Evolutionary conservation across 169 alveolate genomes (phyloP).

Genomic region (Plasmodium gallinaceum): DNA sequence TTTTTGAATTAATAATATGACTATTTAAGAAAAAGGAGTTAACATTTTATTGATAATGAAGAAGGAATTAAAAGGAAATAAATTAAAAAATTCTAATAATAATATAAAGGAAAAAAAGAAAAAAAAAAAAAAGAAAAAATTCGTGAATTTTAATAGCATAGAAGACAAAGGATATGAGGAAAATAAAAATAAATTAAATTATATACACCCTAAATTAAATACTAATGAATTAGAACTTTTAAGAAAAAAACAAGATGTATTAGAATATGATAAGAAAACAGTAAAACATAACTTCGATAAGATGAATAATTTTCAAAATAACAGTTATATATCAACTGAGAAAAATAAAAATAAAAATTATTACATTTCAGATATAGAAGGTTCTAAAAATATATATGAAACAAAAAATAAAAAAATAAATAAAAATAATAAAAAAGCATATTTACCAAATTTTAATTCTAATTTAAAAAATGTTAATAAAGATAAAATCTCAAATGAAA

Average conservation of each 20-base stretch:
- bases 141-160: background rate
- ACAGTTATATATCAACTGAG: background rate
- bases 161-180: background rate
- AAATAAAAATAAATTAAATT: constrained; percentile 8
- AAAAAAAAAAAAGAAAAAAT: constrained; percentile 20
- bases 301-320: constrained; percentile 17
- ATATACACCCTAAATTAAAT: background rate
- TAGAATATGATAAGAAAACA: background rate
- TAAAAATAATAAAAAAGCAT: constrained; percentile 4
- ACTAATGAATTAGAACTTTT: background rate
- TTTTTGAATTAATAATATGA: no score
- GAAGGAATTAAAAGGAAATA: constrained; percentile 34
- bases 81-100: constrained; percentile 24
- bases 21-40: background rate
- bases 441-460: background rate
- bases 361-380: background rate
- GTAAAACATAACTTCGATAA: background rate
- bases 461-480: constrained; percentile 3
- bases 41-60: constrained; percentile 30
- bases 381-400: background rate
- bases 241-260: background rate
- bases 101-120: constrained; percentile 20
- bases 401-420: constrained; percentile 26
- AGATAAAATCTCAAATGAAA: background rate
- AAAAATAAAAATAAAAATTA: constrained; percentile 6